A percentile compares a stretch with the other conserved stretches of the same genome.
phyloP scores from a whole-genome alignment of 495 filamentous ascomycete species.

The Pseudevernia furfuracea region DNA sequence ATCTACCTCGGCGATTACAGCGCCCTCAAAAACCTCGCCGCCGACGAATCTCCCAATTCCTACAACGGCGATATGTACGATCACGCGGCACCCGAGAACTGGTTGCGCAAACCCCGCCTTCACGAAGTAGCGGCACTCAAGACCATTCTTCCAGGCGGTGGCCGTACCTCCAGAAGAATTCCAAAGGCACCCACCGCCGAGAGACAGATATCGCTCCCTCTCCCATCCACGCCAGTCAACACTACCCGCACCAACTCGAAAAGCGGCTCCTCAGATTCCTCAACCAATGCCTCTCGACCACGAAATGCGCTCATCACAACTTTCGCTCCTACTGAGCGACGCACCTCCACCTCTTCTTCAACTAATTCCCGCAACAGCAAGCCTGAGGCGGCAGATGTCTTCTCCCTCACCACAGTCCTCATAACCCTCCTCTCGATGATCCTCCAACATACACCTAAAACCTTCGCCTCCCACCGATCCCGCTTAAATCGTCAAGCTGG shows the following conservation, averaged over 20 bases:
- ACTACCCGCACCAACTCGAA: slow-evolving; percentile 14
- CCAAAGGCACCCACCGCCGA: slow-evolving; percentile 15
- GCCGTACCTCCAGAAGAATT: slow-evolving; percentile 37
- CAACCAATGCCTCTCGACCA: slow-evolving; percentile 19
- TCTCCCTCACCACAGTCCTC: slow-evolving; percentile 66
- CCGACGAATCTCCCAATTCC: slow-evolving; percentile 46
- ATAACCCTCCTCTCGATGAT: slow-evolving; percentile 64
- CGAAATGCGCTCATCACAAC: slow-evolving; percentile 29
- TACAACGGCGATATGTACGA: slow-evolving; percentile 62
- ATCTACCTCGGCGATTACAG: slow-evolving; percentile 71
- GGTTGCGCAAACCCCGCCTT: slow-evolving; percentile 40
- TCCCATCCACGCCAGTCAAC: slow-evolving; percentile 27
- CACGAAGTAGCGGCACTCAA: slow-evolving; percentile 31
- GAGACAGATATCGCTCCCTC: slow-evolving; percentile 17
- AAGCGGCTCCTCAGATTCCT: slow-evolving; percentile 24
- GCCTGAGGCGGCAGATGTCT: slow-evolving; percentile 50
- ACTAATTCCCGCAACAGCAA: slow-evolving; percentile 27
- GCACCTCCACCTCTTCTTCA: slow-evolving; percentile 25
- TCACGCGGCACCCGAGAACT: slow-evolving; percentile 78
- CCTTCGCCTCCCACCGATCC: slow-evolving; percentile 66
- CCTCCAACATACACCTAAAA: slow-evolving; percentile 60
- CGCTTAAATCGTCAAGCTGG: slow-evolving; percentile 61
- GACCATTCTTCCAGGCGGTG: slow-evolving; percentile 39
- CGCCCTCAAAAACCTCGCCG: slow-evolving; percentile 50
- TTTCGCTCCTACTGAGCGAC: slow-evolving; percentile 21